Evolutionary conservation across 2,329 filamentous ascomycete genomes (phyloP).

Genomic region (Trichoderma afroharzianum): DNA sequence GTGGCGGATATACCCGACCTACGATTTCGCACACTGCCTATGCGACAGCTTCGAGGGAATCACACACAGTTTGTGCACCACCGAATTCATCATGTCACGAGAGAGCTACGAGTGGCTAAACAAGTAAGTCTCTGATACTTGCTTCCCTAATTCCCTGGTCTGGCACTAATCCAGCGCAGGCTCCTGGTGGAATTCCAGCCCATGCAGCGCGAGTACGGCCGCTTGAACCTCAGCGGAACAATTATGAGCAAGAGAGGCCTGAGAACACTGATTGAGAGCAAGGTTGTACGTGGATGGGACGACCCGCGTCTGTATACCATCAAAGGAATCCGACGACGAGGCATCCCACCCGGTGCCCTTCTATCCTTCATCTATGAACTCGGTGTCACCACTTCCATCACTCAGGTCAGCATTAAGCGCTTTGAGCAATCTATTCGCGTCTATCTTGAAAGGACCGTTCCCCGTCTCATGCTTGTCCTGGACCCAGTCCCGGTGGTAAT

Average conservation of each 20-base stretch:
- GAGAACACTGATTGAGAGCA: conserved; percentile 70
- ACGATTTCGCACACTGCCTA: conserved; percentile 83
- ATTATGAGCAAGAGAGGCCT: conserved; percentile 86
- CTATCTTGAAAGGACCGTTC: conserved; percentile 84
- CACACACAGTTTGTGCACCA: conserved; percentile 89
- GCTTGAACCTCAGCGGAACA: conserved; percentile 71
- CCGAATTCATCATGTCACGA: conserved; percentile 81
- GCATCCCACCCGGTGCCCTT: conserved; percentile 83
- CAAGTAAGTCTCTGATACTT: conserved; percentile 31
- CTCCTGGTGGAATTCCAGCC: conserved; percentile 40
- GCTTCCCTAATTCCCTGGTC: too few species aligned
- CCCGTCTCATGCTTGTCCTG: conserved; percentile 82
- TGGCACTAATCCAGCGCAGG: not conserved
- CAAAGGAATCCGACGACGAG: conserved; percentile 76
- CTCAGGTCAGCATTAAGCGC: conserved; percentile 74
- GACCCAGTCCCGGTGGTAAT: conserved; percentile 82
- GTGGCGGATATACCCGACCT: conserved; percentile 94
- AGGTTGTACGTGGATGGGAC: conserved; percentile 83
- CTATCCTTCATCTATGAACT: conserved; percentile 88
- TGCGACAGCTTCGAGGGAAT: conserved; percentile 92
- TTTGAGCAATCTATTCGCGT: conserved; percentile 82
- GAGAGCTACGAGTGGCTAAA: conserved; percentile 91
- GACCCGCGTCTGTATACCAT: conserved; percentile 88
- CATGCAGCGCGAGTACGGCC: conserved; percentile 83
- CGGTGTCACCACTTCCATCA: conserved; percentile 78